phyloP scores from a whole-genome alignment of 2,329 filamentous ascomycete genomes.

The Penicillium polonicum region DNA sequence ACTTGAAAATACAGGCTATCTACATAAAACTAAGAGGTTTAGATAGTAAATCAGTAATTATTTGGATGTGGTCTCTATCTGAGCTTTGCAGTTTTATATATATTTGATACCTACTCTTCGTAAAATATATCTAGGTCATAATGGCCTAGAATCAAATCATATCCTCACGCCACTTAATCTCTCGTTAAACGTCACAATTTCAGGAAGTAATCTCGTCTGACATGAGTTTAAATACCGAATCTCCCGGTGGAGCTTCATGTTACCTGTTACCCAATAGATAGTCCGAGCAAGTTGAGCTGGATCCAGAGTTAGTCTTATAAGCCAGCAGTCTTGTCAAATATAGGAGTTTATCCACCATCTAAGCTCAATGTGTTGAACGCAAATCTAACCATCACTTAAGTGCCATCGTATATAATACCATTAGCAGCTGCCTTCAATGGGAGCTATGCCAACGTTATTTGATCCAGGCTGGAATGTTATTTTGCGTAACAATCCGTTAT shows the following conservation, averaged over 20 bases:
- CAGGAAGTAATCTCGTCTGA: background rate
- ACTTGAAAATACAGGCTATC: background rate
- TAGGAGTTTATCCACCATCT: background rate
- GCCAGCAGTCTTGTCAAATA: background rate
- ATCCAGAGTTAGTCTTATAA: background rate
- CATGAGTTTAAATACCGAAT: background rate
- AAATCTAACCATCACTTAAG: background rate
- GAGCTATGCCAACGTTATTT: background rate
- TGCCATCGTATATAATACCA: background rate
- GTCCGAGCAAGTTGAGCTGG: background rate
- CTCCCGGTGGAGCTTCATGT: background rate
- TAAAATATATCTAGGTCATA: background rate
- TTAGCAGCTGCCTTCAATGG: background rate
- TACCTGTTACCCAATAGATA: background rate
- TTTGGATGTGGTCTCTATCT: background rate
- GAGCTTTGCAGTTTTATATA: background rate
- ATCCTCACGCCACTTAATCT: background rate
- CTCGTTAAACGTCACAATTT: background rate
- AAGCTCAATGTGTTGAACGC: background rate
- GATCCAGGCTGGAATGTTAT: background rate
- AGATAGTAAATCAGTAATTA: accelerated
- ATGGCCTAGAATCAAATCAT: background rate
- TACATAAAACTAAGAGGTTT: background rate
- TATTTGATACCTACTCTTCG: background rate
- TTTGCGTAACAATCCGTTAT: too few species aligned